Evolutionary conservation across 768 basidiomycete genomes (phyloP).

Genomic region (Candolleomyces eurysporus): DNA sequence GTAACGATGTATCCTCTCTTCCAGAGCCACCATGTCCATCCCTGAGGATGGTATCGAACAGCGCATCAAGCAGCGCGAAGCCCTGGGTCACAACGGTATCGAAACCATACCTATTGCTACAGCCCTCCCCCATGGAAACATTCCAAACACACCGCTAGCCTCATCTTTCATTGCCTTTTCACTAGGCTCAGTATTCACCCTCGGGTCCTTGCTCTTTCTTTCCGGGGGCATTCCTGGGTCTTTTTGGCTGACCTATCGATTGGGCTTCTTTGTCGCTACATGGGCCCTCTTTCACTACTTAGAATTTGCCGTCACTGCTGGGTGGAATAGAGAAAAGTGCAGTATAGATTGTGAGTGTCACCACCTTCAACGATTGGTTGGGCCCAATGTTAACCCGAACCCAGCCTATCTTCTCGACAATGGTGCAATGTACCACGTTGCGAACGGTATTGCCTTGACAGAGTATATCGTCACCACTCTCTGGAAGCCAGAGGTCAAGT

Average conservation of each 20-base stretch:
- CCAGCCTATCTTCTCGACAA: slow-evolving; percentile 94
- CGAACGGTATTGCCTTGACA: slow-evolving; percentile 70
- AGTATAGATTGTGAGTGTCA: slow-evolving; percentile 84
- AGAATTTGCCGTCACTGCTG: slow-evolving; percentile 94
- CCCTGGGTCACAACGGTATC: slow-evolving; percentile 36
- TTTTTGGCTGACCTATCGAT: slow-evolving; percentile 71
- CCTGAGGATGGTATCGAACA: slow-evolving; percentile 36
- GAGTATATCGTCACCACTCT: slow-evolving; percentile 79
- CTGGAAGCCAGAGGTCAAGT: slow-evolving; percentile 64
- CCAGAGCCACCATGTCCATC: slow-evolving; percentile 28
- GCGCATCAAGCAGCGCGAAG: slow-evolving; percentile 42
- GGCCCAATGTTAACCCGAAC: slow-evolving; percentile 1
- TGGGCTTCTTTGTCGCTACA: slow-evolving; percentile 80
- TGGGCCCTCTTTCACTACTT: slow-evolving; percentile 91
- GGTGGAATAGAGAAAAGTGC: slow-evolving; percentile 92
- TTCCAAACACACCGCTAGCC: slow-evolving; percentile 89
- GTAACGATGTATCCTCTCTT: slow-evolving; percentile 10
- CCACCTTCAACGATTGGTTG: not conserved
- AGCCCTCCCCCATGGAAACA: slow-evolving; percentile 44
- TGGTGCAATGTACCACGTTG: slow-evolving; percentile 79
- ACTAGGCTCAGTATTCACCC: slow-evolving; percentile 70
- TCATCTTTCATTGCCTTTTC: slow-evolving; percentile 77
- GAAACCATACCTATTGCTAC: slow-evolving; percentile 49
- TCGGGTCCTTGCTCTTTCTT: slow-evolving; percentile 52
- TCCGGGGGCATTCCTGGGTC: slow-evolving; percentile 40